Evolutionary conservation across 2,329 filamentous ascomycete species (phyloP), one percentile per base, ranked within the genome.

Genomic region (Botrytis pseudocinerea): DNA sequence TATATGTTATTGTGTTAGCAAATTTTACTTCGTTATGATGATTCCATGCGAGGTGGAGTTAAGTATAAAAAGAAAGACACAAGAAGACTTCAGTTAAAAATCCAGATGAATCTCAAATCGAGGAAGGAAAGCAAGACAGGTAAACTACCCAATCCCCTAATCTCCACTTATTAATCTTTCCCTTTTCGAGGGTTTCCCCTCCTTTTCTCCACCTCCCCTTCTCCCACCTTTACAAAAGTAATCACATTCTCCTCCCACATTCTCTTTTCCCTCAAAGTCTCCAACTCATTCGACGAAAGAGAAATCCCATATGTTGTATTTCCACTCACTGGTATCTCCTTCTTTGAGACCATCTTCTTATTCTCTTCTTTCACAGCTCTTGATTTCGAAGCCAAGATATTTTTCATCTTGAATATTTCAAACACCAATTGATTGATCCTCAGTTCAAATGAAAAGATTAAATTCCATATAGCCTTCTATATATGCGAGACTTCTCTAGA

Each of bases 1-100:
- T 80, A 70, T 75, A 32, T 18, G 7, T 18, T 38, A 22, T 22
- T 25, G 57, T 38, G 25, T 42, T 44, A 28, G 25, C 25, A 42
- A 44, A 46, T 28, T 66, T n/a, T 42, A 60, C 12, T 16, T 51
- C 28, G 1, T 60, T 9, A 20, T 35, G 3, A 5, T 2, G 38
- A 20, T 4, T 35, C 8, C 25, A 6, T 48, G 3, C 6, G 14
- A 35, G 18, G 20, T 51, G 3, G 4, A n/a, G 1, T 20, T n/a
- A 1, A 25, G 32, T n/a, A 51, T 51, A 51, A 51, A 4, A 51
- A 38, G 6, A 18, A n/a, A 4, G 22, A n/a, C 0, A 25, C 4
- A 10, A 66, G 20, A 12, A 51, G 51, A 51, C 9, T 44, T 2
- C 22, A 25, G 6, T 35, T 35, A 7, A 35, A 20, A 16, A 48